A percentile compares a stretch with the other conserved stretches of the same genome.
phyloP scores from a whole-genome alignment of 1,284 basidiomycete genomes.

The Lignosus rhinocerotis region DNA sequence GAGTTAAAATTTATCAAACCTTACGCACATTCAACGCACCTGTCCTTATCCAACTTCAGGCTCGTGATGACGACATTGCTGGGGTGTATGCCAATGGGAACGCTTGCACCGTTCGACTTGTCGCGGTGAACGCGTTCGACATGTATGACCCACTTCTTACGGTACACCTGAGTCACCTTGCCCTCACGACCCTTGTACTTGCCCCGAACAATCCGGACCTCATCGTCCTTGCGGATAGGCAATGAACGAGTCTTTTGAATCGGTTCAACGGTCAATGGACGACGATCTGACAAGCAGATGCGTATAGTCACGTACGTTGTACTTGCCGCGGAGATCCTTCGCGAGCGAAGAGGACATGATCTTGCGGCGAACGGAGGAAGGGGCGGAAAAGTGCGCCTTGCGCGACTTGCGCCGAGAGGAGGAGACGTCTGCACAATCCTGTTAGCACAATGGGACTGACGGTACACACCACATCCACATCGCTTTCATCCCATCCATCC shows the following conservation, averaged over 20 bases:
- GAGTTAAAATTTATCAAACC: background rate
- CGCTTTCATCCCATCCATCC: slow-evolving; percentile 54
- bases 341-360: slow-evolving; percentile 97
- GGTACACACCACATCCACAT: slow-evolving; percentile 45
- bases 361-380: slow-evolving; percentile 92
- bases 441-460: slow-evolving; percentile 28
- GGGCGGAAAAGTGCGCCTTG: slow-evolving; percentile 94
- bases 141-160: slow-evolving; percentile 99
- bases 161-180: slow-evolving; percentile 96
- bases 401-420: slow-evolving; percentile 94
- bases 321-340: slow-evolving; percentile 92
- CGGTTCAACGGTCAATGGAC: background rate
- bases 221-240: slow-evolving; percentile 97
- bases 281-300: background rate
- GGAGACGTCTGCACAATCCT: slow-evolving; percentile 62
- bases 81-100: slow-evolving; percentile 94
- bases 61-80: slow-evolving; percentile 95
- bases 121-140: slow-evolving; percentile 98
- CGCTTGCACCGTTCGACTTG: slow-evolving; percentile 96
- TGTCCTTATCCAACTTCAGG: slow-evolving; percentile 89
- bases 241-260: slow-evolving; percentile 78
- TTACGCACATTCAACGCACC: slow-evolving; percentile 42
- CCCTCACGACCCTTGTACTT: slow-evolving; percentile 99
- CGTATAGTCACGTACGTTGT: slow-evolving; percentile 72
- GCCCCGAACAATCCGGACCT: slow-evolving; percentile 94